Base-by-base conservation (phyloP, 192 early-diverging fungal genomes). In the Mortierella alpina region DNA sequence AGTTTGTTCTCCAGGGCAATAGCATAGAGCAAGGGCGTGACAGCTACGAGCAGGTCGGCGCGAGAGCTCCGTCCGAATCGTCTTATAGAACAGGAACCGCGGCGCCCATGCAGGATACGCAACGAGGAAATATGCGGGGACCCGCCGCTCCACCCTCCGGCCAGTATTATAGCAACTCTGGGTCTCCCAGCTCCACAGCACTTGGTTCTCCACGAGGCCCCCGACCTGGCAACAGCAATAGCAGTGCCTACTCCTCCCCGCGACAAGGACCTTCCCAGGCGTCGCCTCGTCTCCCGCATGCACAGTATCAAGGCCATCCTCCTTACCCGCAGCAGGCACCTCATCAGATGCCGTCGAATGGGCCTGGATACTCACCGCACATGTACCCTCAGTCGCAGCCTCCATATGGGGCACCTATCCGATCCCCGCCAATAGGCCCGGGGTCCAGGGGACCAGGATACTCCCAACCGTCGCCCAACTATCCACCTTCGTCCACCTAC, bases 1-100 rank as follows among this genome's bases (percentile, higher is more conserved):
- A 76, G 47, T 76, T 76, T 76, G 60, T 76, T 14, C 52, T 76
- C 1, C 66, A 76, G 18, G 41, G 2, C 17, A 52, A 22, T 23
- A 10, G 18, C 59, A 51, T 47, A 7, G 66, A 67, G 14, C 66
- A 15, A 6, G 17, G 45, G 9, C 70, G 58, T 7, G 53, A 20
- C 15, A 66, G 64, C 45, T 11, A 59, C 23, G 64, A 67, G 11
- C 63, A 58, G 12, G 72, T 66, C 0, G 72, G 72, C 45, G 66
- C 72, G 2, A 41, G 66, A 13, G 50, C 45, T 7, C 57, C 59
- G 40, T 66, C 72, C 0, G 72, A 74, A 6, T 53, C 48, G 1
- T 65, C 63, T 6, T 65, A 74, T 23, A 31, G 31, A 31, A 31
- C 31, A 31, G 31, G 31, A 31, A 31, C 31, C 31, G 31, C 31